These are phyloP conservation scores for Aspergillus tanneri DNA, from an alignment of 2,329 filamentous ascomycete species.

Conservation along the genomic window DNA sequence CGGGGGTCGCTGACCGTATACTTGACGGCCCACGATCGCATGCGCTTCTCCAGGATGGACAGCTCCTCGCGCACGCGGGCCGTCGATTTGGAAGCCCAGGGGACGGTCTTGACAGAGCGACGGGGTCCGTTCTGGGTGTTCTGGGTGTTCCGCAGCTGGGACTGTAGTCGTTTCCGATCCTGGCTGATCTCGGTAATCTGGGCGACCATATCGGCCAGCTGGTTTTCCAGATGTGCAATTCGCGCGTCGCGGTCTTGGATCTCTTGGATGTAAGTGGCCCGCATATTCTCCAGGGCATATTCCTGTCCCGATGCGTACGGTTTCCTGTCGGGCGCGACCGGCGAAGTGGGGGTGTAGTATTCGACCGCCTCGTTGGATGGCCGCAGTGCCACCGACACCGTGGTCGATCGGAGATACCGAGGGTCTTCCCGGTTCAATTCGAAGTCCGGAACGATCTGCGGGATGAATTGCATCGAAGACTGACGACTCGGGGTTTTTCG, in stretches of 20 bases:
- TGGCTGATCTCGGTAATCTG: slow-evolving; percentile 1
- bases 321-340: not conserved
- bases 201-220: not conserved
- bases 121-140: not conserved
- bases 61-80: slow-evolving; percentile 6
- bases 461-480: not conserved
- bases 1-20: not conserved
- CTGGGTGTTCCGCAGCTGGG: not conserved
- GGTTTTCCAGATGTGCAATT: not conserved
- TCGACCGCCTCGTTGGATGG: not conserved
- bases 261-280: not conserved
- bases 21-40: slow-evolving; percentile 9
- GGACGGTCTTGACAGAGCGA: not conserved
- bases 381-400: not conserved
- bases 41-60: not conserved
- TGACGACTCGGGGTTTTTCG: too few species aligned
- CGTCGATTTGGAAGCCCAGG: slow-evolving; percentile 4
- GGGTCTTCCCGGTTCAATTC: not conserved
- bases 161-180: slow-evolving; percentile 6
- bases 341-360: not conserved
- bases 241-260: not conserved
- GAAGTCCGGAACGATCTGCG: not conserved
- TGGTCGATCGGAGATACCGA: not conserved
- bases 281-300: not conserved
- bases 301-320: not conserved